These are phyloP conservation scores for Apiospora phragmitis DNA, from an alignment of 2,329 filamentous ascomycete genomes.

Conservation along the genomic window DNA sequence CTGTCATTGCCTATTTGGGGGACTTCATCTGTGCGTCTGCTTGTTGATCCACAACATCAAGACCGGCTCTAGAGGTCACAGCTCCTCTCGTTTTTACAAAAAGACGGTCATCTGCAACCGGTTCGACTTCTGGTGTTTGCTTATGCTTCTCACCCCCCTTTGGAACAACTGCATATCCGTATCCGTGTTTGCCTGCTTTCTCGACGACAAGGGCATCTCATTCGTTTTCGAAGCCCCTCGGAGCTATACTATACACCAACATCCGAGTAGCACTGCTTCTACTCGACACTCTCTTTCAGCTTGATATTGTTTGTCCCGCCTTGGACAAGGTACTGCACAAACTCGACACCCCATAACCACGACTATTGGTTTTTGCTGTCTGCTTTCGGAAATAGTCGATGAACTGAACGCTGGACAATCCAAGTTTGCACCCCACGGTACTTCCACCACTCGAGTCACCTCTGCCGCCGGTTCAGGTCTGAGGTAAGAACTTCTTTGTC, in stretches of 20 bases:
- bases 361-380: background rate
- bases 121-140: background rate
- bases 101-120: conserved; percentile 13
- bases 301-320: background rate
- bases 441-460: background rate
- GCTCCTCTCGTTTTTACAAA: conserved; percentile 17
- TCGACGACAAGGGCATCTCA: background rate
- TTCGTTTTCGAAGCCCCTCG: conserved; percentile 7
- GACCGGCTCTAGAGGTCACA: conserved; percentile 17
- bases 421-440: background rate
- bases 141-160: background rate
- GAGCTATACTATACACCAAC: background rate
- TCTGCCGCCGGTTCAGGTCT: conserved; percentile 9
- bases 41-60: conserved; percentile 23
- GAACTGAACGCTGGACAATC: background rate
- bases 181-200: background rate
- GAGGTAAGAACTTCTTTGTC: conserved; percentile 6
- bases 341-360: background rate
- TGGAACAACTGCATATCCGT: background rate
- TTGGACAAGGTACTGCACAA: background rate
- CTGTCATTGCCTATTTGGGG: conserved; percentile 42
- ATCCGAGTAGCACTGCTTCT: background rate
- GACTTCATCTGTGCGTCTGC: conserved; percentile 34
- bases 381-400: conserved; percentile 4
- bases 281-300: conserved; percentile 6